Percentiles rank a stretch among this genome's conserved stretches.
phyloP scores from a whole-genome alignment of 2,329 filamentous ascomycete genomes.

The Xylaria digitata region DNA sequence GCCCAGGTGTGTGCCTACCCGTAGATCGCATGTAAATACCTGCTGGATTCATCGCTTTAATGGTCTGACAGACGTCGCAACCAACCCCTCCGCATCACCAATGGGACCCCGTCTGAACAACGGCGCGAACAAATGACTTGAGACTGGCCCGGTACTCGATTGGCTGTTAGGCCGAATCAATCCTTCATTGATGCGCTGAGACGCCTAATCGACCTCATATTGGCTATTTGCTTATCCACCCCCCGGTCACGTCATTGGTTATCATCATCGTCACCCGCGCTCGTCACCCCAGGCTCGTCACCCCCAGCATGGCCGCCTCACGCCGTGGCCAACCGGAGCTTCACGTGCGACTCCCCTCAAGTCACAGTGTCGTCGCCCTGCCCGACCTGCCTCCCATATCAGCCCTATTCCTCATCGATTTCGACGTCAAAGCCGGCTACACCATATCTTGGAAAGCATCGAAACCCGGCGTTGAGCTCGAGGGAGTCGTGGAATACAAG shows the following conservation, averaged over 20 bases:
- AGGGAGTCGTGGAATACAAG: conserved; percentile 94
- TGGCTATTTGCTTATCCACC: conserved; percentile 13
- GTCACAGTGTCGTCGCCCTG: conserved; percentile 47
- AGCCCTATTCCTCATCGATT: conserved; percentile 88
- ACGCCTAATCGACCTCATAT: conserved; percentile 23
- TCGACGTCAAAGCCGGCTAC: conserved; percentile 92
- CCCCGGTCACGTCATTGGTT: conserved; percentile 21
- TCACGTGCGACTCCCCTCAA: conserved; percentile 49
- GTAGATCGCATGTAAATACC: too few relatives aligned
- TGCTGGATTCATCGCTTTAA: conserved; percentile 1
- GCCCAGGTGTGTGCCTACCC: too few relatives aligned
- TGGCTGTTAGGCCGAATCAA: conserved; percentile 15
- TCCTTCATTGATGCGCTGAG: conserved; percentile 27
- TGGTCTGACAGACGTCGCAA: conserved; percentile 21
- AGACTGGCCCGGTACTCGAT: conserved; percentile 3
- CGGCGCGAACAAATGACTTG: conserved; percentile 11
- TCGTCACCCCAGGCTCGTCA: too few relatives aligned
- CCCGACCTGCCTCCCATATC: conserved; percentile 71
- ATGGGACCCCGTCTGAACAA: conserved; percentile 15
- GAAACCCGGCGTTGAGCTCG: conserved; percentile 75
- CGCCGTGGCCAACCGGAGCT: conserved; percentile 52
- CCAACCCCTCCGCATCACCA: conserved; percentile 20
- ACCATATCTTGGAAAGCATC: conserved; percentile 90
- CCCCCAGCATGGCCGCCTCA: conserved; percentile 47
- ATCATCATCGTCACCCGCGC: conserved; percentile 19